Evolutionary conservation across 2,329 filamentous ascomycete species (phyloP), one percentile per base, ranked within the genome.

Genomic region (Diplocarpon mali): DNA sequence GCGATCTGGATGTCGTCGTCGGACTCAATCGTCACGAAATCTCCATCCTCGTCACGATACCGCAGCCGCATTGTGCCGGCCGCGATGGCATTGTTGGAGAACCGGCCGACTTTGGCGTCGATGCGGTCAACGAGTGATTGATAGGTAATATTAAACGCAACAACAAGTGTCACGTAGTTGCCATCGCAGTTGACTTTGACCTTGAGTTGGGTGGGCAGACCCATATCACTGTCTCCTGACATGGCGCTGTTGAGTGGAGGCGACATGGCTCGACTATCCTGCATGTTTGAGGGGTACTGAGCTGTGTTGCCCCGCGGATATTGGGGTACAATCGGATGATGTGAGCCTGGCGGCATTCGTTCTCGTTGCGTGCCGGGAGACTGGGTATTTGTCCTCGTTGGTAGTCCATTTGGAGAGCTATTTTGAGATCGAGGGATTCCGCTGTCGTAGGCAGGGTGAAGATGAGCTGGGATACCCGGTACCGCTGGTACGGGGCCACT

Each of bases 1-100:
- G 92, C 92, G 56, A 92, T 88, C 58, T 93, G 87, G 35, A 98
- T 92, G 55, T 95, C 92, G 58, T 98, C 92, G 58, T 98, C 92
- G 49, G 84, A 90, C 62, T 92, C 84, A 44, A 98, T 95, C 41
- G 83, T 89, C 49, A 98, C 85, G 60, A 83, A 90, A 59, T 96
- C 92, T 39, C 85, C 85, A 54, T 98, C 92, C 59, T 89, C 84
- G 60, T 98, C 92, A 41, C 81, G 76, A 64, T 96, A 98, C 50
- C 88, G 85, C 45, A 98, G 69, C 65, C 88, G 87, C 56, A 95
- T 78, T 53, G 83, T 81, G 50, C 86, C 85, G 59, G 78, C 83
- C 55, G 80, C 80, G 58, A 95, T 89, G 42, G 84, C 89, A 60
- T 85, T 84, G 55, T 75, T 82, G 15, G 87, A 94, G 57, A 89